Base-by-base conservation (phyloP, 495 filamentous ascomycete species). In the Neurospora sp. region DNA sequence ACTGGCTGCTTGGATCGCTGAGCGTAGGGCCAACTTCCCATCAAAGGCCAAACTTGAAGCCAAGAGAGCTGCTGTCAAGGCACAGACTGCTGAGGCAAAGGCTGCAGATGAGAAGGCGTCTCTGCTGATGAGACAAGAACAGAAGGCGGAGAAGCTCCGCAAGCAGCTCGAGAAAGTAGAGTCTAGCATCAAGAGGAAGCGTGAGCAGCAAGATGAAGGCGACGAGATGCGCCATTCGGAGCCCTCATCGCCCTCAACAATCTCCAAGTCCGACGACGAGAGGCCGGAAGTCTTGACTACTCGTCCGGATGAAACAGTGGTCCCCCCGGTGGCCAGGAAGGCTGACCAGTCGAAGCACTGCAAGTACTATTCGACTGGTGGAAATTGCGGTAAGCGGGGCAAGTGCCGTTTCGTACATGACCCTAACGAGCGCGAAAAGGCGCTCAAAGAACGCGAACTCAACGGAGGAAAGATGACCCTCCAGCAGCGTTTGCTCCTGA, bases 371-470 rank as follows among this genome's bases (percentile, higher is more conserved):
- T 87, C 86, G 7, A 88, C 86, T 39, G 87, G 87, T 65, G 87
- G 87, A n/a, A 87, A 81, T 27, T 89, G 87, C 73, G 87, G 87
- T 31, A 89, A 89, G 84, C 86, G 87, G 84, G 86, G 86, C 85
- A 89, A 89, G 85, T 89, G 87, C 83, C 87, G 87, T 78, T 89
- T 89, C 77, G 86, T 88, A 68, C 87, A 89, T 75, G 87, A 89
- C 74, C 79, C 83, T 5, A 81, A 82, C 20, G 84, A 87, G 70
- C 82, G 87, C 27, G 85, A 85, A 72, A 84, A 84, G 69, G 86
- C 87, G 31, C 77, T 88, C 39, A 83, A 79, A 69, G 86, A 87
- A 74, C 81, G 85, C 37, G 86, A 85, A 69, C 76, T 79, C 71
- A 88, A 88, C 75, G 84, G 84, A 35, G 87, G 87, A 39, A 84